These are phyloP conservation scores for Aspergillus steynii DNA, from an alignment of 495 filamentous ascomycete species.

Conservation along the genomic window DNA sequence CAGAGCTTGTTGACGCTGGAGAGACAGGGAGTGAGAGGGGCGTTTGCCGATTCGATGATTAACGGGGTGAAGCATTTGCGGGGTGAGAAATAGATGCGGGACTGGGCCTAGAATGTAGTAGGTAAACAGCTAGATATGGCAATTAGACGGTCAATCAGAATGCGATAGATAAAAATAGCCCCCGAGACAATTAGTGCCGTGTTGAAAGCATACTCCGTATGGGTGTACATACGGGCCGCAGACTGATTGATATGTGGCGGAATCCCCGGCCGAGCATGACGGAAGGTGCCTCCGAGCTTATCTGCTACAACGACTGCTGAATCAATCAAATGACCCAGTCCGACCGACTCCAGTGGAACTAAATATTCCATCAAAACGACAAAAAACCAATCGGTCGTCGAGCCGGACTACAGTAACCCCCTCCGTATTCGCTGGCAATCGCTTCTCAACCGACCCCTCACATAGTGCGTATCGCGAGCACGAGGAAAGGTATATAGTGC, in stretches of 20 bases:
- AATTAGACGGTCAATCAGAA: neutral
- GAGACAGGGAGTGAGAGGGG: constrained; percentile 30
- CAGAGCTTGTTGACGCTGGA: constrained; percentile 34
- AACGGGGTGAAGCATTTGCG: constrained; percentile 20
- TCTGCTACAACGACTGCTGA: neutral
- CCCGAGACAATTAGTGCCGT: neutral
- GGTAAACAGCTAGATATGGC: too few species aligned
- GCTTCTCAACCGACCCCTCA: constrained; percentile 14
- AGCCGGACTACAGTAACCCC: constrained; percentile 1
- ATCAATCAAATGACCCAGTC: neutral
- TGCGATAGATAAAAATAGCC: neutral
- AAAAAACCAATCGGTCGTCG: constrained; percentile 9
- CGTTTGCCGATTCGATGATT: constrained; percentile 22
- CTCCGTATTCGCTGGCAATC: neutral
- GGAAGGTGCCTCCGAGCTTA: constrained; percentile 7
- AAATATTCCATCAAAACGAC: neutral
- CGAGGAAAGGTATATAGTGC: constrained; percentile 16
- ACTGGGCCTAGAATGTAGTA: neutral
- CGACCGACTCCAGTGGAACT: neutral
- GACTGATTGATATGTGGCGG: neutral
- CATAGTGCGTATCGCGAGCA: neutral
- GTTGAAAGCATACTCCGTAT: neutral
- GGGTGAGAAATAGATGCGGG: constrained; percentile 4
- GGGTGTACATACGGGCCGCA: too few species aligned
- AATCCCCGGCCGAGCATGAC: constrained; percentile 10